Base-by-base conservation (phyloP, 2,329 filamentous ascomycete genomes). In the Phialocephala subalpina region DNA sequence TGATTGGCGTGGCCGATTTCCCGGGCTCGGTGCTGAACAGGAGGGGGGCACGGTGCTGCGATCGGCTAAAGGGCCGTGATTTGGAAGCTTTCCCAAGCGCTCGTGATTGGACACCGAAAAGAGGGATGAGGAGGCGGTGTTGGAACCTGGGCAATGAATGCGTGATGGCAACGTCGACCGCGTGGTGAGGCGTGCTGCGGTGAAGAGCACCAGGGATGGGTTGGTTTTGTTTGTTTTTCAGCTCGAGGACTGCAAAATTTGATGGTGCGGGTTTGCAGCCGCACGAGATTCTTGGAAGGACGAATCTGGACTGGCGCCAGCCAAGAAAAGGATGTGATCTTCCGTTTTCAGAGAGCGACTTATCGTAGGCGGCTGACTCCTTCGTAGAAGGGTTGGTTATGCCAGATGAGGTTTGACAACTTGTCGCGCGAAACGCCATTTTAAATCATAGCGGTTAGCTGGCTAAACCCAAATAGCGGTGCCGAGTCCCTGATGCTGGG, bases 401-500 rank as follows among this genome's bases (percentile, higher is more conserved):
- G n/a, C 20, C 45, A 2, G n/a, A n/a, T 6, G 11, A 22, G n/a
- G 45, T 22, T 53, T 53, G 49, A 53, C 22, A 33, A 12, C 49
- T 53, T 33, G 22, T 11, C 12, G 25, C 25, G 14, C 49, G 49
- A 27, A 18, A 53, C 49, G 49, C 49, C 49, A 25, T 53, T 53
- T 14, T 49, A 8, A n/a, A 53, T 53, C 49, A 53, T 53, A 53
- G 49, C 49, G 45, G n/a, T 49, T 49, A 49, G 20, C n/a, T 7
- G 7, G 20, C 11, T 49, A 12, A 1, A 11, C 5, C n/a, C 45
- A 49, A 11, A 29, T 49, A 22, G 45, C 49, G 49, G 22, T 27
- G 49, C 49, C 49, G 49, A 16, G 49, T 53, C 29, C 49, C 49
- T 53, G 14, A 12, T 14, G 45, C 25, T 42, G 12, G 38, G 38